Evolutionary conservation across 1,284 basidiomycete species (phyloP).

Genomic region (Puccinia horiana): DNA sequence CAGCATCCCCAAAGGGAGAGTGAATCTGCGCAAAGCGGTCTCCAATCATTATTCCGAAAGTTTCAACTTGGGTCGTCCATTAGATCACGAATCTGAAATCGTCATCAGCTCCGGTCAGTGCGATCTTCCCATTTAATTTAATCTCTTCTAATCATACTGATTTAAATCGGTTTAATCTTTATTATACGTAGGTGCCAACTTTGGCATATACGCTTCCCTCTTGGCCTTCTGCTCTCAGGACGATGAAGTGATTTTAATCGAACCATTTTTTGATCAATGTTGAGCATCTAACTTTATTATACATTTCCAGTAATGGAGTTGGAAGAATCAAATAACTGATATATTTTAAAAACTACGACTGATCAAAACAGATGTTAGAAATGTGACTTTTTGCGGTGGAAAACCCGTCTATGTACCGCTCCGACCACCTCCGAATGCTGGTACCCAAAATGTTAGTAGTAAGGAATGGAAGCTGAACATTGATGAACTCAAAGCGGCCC

Average conservation of each 20-base stretch:
- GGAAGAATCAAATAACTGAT: neutral
- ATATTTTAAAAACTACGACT: neutral
- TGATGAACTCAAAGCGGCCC: constrained; percentile 76
- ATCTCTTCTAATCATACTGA: no score
- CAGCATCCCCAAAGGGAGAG: constrained; percentile 76
- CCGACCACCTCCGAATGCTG: constrained; percentile 69
- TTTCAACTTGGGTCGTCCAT: constrained; percentile 68
- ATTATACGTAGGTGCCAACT: constrained; percentile 26
- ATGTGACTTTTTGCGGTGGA: constrained; percentile 64
- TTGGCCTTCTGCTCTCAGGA: constrained; percentile 82
- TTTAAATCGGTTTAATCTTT: no score
- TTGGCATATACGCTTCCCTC: constrained; percentile 86
- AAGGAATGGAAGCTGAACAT: constrained; percentile 83
- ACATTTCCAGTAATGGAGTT: neutral
- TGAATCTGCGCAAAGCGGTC: constrained; percentile 80
- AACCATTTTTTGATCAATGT: constrained; percentile 64
- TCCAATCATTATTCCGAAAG: constrained; percentile 68
- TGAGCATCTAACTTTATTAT: constrained; percentile 47
- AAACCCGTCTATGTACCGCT: constrained; percentile 91
- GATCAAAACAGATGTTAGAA: constrained; percentile 49
- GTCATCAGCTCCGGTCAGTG: constrained; percentile 85
- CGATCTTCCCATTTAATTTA: no score
- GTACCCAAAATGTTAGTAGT: constrained; percentile 61
- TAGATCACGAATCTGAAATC: constrained; percentile 85
- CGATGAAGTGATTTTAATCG: constrained; percentile 97